A percentile compares a stretch with the other conserved stretches of the same genome.
These are phyloP conservation scores for Alternaria hordeiaustralica DNA, from an alignment of 2,329 filamentous ascomycete genomes.

Conservation along the genomic window DNA sequence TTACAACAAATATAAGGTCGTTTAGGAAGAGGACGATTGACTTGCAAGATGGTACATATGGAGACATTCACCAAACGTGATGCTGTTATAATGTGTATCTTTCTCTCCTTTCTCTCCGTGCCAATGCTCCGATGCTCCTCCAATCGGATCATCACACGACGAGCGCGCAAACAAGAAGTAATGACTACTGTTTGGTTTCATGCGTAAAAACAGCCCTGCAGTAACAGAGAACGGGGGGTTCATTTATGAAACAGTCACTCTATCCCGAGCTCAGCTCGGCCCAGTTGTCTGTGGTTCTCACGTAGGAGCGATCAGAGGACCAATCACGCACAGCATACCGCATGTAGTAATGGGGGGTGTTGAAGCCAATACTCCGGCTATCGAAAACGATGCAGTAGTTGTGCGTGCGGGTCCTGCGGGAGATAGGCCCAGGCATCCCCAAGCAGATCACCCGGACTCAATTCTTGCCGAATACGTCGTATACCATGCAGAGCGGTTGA, in stretches of 20 bases:
- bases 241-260: not conserved
- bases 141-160: too few relatives aligned
- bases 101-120: not conserved
- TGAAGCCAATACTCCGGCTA: not conserved
- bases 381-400: not conserved
- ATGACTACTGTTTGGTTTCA: not conserved
- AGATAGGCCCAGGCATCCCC: not conserved
- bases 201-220: not conserved
- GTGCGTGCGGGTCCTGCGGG: not conserved
- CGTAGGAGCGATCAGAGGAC: not conserved
- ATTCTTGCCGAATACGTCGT: not conserved
- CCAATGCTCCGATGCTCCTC: not conserved
- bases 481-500: not conserved
- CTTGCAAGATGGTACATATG: not conserved
- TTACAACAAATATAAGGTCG: not conserved
- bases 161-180: too few relatives aligned
- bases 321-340: too few relatives aligned
- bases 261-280: not conserved
- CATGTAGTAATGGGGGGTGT: not conserved
- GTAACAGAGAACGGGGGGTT: not conserved
- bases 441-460: not conserved
- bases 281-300: not conserved
- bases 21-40: not conserved
- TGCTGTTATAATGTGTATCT: not conserved
- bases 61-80: not conserved